phyloP scores from a whole-genome alignment of 2,329 filamentous ascomycete species.

The Xylaria sp. region DNA sequence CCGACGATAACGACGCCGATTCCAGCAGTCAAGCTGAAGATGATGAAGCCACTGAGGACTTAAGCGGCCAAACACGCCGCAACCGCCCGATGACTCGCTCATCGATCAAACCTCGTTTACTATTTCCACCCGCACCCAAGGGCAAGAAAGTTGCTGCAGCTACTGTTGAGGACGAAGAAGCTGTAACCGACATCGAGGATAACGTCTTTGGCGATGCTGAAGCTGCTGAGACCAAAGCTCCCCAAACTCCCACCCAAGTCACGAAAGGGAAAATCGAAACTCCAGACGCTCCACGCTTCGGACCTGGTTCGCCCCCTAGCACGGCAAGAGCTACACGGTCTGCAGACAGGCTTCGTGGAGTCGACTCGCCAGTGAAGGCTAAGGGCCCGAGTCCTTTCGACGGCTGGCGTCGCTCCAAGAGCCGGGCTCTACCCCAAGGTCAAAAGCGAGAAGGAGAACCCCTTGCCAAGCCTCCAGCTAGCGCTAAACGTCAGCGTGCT shows the following conservation, averaged over 20 bases:
- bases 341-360: conserved; percentile 60
- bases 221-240: conserved; percentile 51
- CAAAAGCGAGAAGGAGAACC: conserved; percentile 58
- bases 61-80: conserved; percentile 47
- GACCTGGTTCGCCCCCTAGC: conserved; percentile 70
- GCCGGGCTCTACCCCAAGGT: conserved; percentile 54
- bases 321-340: conserved; percentile 70
- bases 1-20: conserved; percentile 53
- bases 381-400: conserved; percentile 70
- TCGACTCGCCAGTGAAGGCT: conserved; percentile 56
- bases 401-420: conserved; percentile 75
- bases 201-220: conserved; percentile 54
- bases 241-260: conserved; percentile 51
- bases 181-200: conserved; percentile 68
- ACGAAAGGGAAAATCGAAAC: conserved; percentile 56
- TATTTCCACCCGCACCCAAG: conserved; percentile 70
- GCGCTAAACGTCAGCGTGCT: conserved; percentile 49
- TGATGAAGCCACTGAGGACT: conserved; percentile 25
- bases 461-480: conserved; percentile 48
- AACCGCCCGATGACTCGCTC: conserved; percentile 68
- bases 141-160: conserved; percentile 56
- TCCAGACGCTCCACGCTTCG: conserved; percentile 66
- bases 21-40: conserved; percentile 50
- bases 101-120: conserved; percentile 76
- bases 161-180: conserved; percentile 67